Percentiles rank a stretch among this genome's conserved stretches.
Conservation (phyloP, 495 filamentous ascomycete species). For the Aspergillus steynii region DNA sequence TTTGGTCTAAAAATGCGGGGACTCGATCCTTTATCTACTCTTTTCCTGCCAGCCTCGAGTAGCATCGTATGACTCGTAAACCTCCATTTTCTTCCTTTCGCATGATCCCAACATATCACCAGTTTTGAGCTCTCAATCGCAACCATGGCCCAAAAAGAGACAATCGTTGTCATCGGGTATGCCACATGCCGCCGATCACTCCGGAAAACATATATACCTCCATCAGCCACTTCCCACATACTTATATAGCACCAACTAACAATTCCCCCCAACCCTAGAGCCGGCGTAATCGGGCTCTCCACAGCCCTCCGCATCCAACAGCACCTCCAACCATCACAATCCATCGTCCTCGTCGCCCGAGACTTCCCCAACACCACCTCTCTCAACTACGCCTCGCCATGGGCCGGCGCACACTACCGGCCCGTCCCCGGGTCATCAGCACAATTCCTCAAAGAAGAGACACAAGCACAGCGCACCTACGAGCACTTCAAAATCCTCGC, state of each 20-base stretch:
- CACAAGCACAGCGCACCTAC: conserved; percentile 53
- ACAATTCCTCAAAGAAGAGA: conserved; percentile 46
- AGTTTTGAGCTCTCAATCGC: conserved; percentile 4
- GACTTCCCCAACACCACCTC: conserved; percentile 55
- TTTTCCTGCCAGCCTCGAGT: not conserved
- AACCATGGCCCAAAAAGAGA: conserved; percentile 31
- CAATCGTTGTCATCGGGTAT: conserved; percentile 50
- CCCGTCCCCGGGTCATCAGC: conserved; percentile 48
- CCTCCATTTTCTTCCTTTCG: not conserved
- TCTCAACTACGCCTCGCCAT: conserved; percentile 64
- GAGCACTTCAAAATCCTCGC: conserved; percentile 46
- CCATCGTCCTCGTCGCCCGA: conserved; percentile 55
- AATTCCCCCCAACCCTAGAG: conserved; percentile 39
- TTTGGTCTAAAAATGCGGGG: not conserved
- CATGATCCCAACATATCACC: not conserved
- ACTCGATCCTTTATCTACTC: not conserved
- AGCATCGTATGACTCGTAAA: conserved; percentile 1
- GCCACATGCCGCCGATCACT: not conserved
- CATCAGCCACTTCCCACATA: conserved; percentile 4
- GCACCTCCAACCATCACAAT: conserved; percentile 31
- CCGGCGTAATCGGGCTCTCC: conserved; percentile 60
- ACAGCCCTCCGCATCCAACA: conserved; percentile 52
- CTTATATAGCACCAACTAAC: conserved; percentile 17
- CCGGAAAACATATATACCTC: not conserved
- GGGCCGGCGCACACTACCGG: conserved; percentile 66